Evolutionary conservation across 495 filamentous ascomycete species (phyloP).

Genomic region (Corynascus novoguineensis): DNA sequence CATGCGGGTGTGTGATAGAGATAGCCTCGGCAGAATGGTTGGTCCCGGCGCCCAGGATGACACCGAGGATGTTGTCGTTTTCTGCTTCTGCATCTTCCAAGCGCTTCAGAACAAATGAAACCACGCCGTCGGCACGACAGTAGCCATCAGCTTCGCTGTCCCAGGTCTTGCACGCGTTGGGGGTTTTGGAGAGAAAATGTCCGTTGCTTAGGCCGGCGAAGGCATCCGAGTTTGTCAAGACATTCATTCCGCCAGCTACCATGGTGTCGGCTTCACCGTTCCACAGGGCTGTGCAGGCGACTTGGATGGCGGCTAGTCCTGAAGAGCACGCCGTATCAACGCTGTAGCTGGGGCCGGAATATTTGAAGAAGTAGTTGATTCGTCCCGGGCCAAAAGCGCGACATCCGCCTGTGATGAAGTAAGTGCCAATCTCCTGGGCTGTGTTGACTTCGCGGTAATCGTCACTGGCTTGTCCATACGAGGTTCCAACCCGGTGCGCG

Average conservation of each 20-base stretch:
- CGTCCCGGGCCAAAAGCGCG: constrained; percentile 81
- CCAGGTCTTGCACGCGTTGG: constrained; percentile 65
- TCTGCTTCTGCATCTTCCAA: constrained; percentile 68
- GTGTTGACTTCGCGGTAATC: constrained; percentile 91
- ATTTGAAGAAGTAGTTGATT: constrained; percentile 83
- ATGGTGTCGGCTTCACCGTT: constrained; percentile 78
- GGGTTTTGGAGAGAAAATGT: constrained; percentile 80
- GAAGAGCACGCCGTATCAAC: constrained; percentile 89
- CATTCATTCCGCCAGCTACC: constrained; percentile 74
- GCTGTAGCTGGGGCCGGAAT: constrained; percentile 76
- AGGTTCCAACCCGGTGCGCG: constrained; percentile 78
- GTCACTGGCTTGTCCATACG: constrained; percentile 88
- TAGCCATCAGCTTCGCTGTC: constrained; percentile 74
- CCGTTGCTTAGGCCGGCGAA: constrained; percentile 76
- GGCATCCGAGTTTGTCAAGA: constrained; percentile 75
- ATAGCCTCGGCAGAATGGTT: constrained; percentile 73
- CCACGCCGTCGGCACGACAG: constrained; percentile 68
- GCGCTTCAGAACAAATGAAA: constrained; percentile 65
- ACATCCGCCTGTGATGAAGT: constrained; percentile 86
- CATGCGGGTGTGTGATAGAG: constrained; percentile 75
- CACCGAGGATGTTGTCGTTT: constrained; percentile 64
- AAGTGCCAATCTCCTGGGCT: constrained; percentile 87
- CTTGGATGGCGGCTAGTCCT: constrained; percentile 72
- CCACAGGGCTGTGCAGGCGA: constrained; percentile 77
- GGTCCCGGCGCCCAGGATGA: constrained; percentile 62